Evolutionary conservation across 257 asterid species (phyloP).

Genomic region (Solanum pinnatisectum): DNA sequence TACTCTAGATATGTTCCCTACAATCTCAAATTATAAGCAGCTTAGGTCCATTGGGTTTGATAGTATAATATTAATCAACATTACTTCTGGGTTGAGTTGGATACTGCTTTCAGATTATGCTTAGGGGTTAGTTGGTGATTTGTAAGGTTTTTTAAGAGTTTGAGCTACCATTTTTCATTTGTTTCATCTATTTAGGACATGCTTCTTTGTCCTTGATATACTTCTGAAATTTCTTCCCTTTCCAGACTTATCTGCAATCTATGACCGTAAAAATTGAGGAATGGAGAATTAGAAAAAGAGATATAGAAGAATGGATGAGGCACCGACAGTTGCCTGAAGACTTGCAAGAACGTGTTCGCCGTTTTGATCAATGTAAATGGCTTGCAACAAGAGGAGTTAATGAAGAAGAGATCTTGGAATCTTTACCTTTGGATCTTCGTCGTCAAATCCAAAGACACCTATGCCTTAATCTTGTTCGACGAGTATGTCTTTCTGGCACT

Average conservation of each 20-base stretch:
- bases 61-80: neutral
- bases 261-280: conserved; percentile 94
- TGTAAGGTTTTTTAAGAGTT: neutral
- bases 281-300: conserved; percentile 86
- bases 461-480: conserved; percentile 91
- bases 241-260: conserved; percentile 81
- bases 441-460: conserved; percentile 92
- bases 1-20: neutral
- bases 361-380: conserved; percentile 82
- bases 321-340: conserved; percentile 86
- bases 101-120: neutral
- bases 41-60: neutral
- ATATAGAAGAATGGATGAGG: conserved; percentile 98
- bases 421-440: conserved; percentile 85
- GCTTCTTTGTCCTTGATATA: neutral
- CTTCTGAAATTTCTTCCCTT: neutral
- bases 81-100: neutral
- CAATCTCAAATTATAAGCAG: neutral
- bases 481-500: conserved; percentile 40
- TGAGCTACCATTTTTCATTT: neutral
- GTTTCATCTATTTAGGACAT: neutral
- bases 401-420: conserved; percentile 60
- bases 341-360: conserved; percentile 83
- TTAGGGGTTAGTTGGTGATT: neutral
- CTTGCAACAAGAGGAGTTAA: conserved; percentile 91